Percentiles rank a stretch among this genome's conserved stretches.
Conservation (phyloP, 176 grass and related monocot species). For the Ampelocalamus luodianensis region DNA sequence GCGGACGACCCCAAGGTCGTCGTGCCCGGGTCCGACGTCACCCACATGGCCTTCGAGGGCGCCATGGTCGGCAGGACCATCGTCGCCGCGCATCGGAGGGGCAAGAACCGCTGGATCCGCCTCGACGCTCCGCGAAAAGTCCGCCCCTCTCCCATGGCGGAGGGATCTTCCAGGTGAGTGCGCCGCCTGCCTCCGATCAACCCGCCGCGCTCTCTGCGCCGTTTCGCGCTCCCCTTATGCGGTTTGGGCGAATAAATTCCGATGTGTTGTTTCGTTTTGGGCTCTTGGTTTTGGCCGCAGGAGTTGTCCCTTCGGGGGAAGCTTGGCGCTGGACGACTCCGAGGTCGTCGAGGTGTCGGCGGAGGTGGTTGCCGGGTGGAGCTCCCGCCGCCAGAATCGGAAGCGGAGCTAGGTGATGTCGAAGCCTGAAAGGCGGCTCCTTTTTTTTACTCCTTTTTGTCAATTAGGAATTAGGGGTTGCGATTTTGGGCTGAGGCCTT, state of each 20-base stretch:
- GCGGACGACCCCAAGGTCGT: no score
- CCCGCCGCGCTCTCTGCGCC: neutral
- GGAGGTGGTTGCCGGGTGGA: slow-evolving; percentile 41
- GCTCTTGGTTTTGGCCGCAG: slow-evolving; percentile 25
- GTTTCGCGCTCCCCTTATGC: neutral
- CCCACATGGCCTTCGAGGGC: no score
- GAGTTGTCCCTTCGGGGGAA: neutral
- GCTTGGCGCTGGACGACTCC: slow-evolving; percentile 32
- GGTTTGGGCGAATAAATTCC: neutral
- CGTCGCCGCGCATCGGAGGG: no score
- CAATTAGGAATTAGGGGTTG: neutral
- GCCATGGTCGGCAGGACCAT: no score
- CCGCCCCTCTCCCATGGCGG: slow-evolving; percentile 34
- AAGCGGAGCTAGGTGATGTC: no score
- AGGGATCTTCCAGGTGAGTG: slow-evolving; percentile 43
- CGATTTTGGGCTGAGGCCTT: neutral
- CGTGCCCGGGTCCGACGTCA: no score
- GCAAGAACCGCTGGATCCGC: no score
- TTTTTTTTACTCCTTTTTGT: neutral
- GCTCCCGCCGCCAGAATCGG: slow-evolving; percentile 36
- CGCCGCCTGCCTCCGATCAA: neutral
- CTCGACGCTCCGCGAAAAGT: no score
- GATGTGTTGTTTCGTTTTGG: neutral
- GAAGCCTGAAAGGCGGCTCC: slow-evolving; percentile 30
- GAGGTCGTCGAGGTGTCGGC: slow-evolving; percentile 58